Base-by-base conservation (phyloP, 805 yeast genomes). In the Yarrowia sp. region DNA sequence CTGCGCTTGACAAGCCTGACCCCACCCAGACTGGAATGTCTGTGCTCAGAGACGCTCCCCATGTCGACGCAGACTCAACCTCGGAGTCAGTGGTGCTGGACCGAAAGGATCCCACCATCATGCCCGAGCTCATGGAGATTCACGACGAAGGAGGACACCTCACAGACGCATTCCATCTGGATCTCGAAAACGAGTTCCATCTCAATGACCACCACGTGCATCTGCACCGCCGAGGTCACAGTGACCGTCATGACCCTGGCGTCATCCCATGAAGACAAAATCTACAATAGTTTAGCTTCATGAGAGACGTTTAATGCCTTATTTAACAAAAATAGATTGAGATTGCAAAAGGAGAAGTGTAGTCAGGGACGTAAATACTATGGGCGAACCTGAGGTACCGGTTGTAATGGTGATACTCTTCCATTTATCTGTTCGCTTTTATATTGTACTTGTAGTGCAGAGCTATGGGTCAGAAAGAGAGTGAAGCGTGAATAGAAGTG, bases 1-100 rank as follows among this genome's bases (percentile, higher is more conserved):
- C 79, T 6, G 80, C 80, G 12, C 68, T 79, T 34, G 77, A 77
- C 56, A 73, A 64, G 56, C 78, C 77, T 14, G 33, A 55, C 14
- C 47, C 46, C 6, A 5, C 12, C 0, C 47, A 55, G 38, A 55
- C 63, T 0, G 63, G 63, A 2, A 42, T 55, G 46, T 8, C 17
- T 3, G 39, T 55, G n/a, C 63, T 55, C n/a, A 10, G 47, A 42
- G 47, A 55, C 14, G 63, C 12, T 3, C 47, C 63, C 9, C 63
- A 55, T 15, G 4, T 19, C n/a, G 47, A 55, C n/a, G 63, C 47
- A 10, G 63, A 55, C 30, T 30, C 47, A 2, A 30, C 2, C 6
- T 55, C 63, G 7, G 63, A 55, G 63, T 55, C 63, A 17, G 47
- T 55, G 19, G 47, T 55, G 38, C 24, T 55, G 12, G 63, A 55